Evolutionary conservation across 768 basidiomycete genomes (phyloP).

Genomic region (Trametes cubensis): DNA sequence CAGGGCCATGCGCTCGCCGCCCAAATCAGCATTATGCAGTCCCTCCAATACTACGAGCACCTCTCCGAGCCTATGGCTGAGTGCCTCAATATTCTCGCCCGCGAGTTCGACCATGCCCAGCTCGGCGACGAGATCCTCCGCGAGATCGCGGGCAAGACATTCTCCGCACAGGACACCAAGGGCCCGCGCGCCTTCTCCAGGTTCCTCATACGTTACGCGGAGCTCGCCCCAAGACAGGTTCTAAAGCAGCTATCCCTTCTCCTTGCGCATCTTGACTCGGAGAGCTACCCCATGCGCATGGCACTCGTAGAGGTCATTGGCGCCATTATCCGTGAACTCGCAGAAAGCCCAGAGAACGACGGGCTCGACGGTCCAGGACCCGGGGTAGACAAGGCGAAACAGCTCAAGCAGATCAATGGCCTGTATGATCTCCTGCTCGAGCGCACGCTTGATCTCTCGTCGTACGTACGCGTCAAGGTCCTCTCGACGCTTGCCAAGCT

Average conservation of each 20-base stretch:
- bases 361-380: neutral
- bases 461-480: conserved; percentile 91
- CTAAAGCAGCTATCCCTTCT: conserved; percentile 90
- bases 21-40: conserved; percentile 90
- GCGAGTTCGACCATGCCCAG: conserved; percentile 87
- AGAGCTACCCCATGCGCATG: conserved; percentile 97
- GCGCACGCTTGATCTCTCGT: conserved; percentile 84
- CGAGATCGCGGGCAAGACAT: conserved; percentile 79
- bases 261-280: conserved; percentile 85
- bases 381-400: conserved; percentile 44
- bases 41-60: conserved; percentile 92
- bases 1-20: conserved; percentile 83
- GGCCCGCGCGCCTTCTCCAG: conserved; percentile 82
- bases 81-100: conserved; percentile 73
- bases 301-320: conserved; percentile 92
- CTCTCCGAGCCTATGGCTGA: conserved; percentile 95
- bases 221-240: conserved; percentile 76
- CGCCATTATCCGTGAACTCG: conserved; percentile 79
- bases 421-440: conserved; percentile 85
- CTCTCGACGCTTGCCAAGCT: conserved; percentile 75
- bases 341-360: conserved; percentile 46
- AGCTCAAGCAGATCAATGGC: conserved; percentile 73
- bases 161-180: conserved; percentile 83
- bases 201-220: conserved; percentile 81
- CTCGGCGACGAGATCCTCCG: conserved; percentile 90